Base-by-base conservation (phyloP, 1,284 basidiomycete species). In the Rugiboletus extremiorientalis region DNA sequence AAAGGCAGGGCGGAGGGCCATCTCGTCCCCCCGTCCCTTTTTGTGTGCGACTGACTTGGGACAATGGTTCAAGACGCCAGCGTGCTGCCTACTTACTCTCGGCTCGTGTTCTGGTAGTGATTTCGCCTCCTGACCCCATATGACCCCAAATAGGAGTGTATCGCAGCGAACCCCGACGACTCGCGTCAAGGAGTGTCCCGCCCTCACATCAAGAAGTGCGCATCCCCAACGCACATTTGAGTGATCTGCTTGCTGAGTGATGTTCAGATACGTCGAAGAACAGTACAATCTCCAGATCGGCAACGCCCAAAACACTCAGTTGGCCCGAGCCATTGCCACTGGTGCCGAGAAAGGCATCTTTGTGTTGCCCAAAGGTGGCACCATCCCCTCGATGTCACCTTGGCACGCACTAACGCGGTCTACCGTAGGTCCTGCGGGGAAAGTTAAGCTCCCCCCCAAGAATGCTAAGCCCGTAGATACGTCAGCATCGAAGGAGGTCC, bases 131-230 rank as follows among this genome's bases (percentile, higher is more conserved):
- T 70, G 27, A 70, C 59, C 12, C 31, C 11, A 8, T 44, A 55
- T 55, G 40, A 59, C 50, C 53, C 65, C 52, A 61, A 64, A 64
- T 74, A 90, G 88, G 92, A 95, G 79, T 92, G 91, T 68, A 92
- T 96, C 75, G 75, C 81, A 61, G 82, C 79, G 53, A 79, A 89
- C 75, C 82, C 84, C 28, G 89, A 91, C 38, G 92, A 94, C 60
- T 85, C 89, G 60, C 91, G 94, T 63, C 72, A 74, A 60, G 94
- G 94, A 73, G 92, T 96, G 63, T 95, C 93, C 66, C 90, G 94
- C 55, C 91, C 89, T 58, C 86, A 89, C 70, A 93, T 97, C 78
- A 96, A 96, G 85, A 96, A 94, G 94, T 89, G 71, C 52, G 65
- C 58, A 51, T 61, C 59, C 38, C 44, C 36, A 54, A 43, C 54